These are phyloP conservation scores for Cordyceps cateniannulata DNA, from an alignment of 2,329 filamentous ascomycete species.

Conservation along the genomic window DNA sequence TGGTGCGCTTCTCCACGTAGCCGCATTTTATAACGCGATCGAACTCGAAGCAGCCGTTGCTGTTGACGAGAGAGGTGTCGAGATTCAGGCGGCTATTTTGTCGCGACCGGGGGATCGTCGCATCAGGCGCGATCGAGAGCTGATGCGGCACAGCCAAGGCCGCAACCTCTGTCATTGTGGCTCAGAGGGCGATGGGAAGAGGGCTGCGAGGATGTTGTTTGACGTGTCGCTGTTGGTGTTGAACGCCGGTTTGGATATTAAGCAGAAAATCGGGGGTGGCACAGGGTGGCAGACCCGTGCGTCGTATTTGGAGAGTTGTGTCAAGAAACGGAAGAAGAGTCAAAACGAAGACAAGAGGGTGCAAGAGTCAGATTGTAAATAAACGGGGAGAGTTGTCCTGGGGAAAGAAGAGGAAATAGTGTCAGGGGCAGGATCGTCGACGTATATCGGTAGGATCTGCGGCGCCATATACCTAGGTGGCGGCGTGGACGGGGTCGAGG, in stretches of 20 bases:
- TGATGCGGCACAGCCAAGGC: conserved; percentile 5
- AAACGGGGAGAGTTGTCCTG: not conserved
- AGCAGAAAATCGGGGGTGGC: not conserved
- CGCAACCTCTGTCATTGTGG: conserved; percentile 10
- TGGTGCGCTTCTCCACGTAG: conserved; percentile 80
- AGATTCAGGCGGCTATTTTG: conserved; percentile 29
- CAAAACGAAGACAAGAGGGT: not conserved
- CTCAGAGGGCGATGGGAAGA: not conserved
- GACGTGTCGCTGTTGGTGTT: not conserved
- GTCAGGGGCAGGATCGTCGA: conserved; percentile 11
- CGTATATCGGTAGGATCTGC: conserved; percentile 10
- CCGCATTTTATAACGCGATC: conserved; percentile 90
- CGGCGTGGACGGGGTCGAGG: not conserved
- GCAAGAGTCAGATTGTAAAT: not conserved
- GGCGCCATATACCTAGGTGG: not conserved
- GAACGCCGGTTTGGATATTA: not conserved
- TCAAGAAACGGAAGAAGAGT: not conserved
- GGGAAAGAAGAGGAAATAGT: not conserved
- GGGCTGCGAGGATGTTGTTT: too few species aligned
- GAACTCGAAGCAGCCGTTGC: conserved; percentile 93
- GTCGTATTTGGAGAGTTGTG: not conserved
- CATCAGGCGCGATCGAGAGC: conserved; percentile 11
- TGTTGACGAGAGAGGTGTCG: conserved; percentile 76
- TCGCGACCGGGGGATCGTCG: conserved; percentile 18
- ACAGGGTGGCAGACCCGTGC: not conserved